phyloP scores from a whole-genome alignment of 2,329 filamentous ascomycete species.

The Curvularia lunata region DNA sequence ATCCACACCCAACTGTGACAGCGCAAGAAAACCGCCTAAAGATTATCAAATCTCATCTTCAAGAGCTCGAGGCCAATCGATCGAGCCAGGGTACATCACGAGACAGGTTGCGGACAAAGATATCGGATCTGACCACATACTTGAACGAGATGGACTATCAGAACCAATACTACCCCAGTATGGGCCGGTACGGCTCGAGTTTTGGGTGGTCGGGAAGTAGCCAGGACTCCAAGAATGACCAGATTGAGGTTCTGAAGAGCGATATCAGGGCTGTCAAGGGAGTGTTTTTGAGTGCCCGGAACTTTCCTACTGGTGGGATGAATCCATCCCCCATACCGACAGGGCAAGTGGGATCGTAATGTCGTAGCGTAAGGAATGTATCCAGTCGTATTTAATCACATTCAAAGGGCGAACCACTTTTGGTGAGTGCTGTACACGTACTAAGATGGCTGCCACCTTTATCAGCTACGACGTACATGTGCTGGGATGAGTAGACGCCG shows the following conservation, averaged over 20 bases:
- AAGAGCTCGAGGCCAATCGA: constrained; percentile 58
- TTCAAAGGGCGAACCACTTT: not conserved
- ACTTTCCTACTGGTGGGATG: constrained; percentile 61
- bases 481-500: not conserved
- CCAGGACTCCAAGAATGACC: constrained; percentile 65
- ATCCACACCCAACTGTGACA: constrained; percentile 39
- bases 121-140: constrained; percentile 67
- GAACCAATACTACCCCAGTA: constrained; percentile 52
- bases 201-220: constrained; percentile 47
- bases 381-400: not conserved
- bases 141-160: constrained; percentile 57
- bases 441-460: not conserved
- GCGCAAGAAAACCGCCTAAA: constrained; percentile 56
- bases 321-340: constrained; percentile 27
- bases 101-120: constrained; percentile 56
- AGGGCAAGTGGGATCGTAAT: constrained; percentile 28
- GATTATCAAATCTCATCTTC: constrained; percentile 59
- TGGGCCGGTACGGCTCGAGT: constrained; percentile 31
- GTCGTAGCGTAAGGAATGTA: not conserved
- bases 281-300: constrained; percentile 74
- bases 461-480: not conserved
- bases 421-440: not conserved
- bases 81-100: constrained; percentile 59
- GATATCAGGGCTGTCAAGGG: constrained; percentile 83
- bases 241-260: constrained; percentile 73